A percentile compares a stretch with the other conserved stretches of the same genome.
These are phyloP conservation scores for Thraustochytrium striatum DNA, from an alignment of 352 stramenopile genomes.

Conservation along the genomic window DNA sequence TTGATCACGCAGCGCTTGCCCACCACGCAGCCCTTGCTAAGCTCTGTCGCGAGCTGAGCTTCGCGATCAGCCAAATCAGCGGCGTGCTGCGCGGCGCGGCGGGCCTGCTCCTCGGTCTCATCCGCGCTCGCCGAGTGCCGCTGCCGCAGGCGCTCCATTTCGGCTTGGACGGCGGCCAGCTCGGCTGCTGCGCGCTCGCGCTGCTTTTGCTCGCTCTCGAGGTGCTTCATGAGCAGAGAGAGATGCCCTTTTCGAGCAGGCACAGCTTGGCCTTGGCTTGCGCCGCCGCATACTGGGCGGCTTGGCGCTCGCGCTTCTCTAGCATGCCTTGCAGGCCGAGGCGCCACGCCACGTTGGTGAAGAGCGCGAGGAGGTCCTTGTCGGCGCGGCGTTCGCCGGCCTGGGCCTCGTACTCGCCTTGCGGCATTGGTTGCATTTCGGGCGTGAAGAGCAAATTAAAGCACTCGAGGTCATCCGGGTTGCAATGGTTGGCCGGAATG, in stretches of 20 bases:
- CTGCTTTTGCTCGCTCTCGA: constrained; percentile 43
- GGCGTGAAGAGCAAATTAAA: constrained; percentile 35
- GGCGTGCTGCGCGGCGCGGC: not conserved
- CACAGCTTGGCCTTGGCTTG: constrained; percentile 28
- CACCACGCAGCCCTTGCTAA: constrained; percentile 76
- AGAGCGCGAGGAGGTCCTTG: constrained; percentile 2
- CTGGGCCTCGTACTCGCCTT: too few species aligned
- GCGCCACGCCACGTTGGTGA: constrained; percentile 33
- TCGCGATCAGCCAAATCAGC: constrained; percentile 6
- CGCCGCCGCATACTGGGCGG: not conserved
- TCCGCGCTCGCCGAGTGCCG: constrained; percentile 9
- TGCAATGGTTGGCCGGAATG: constrained; percentile 18
- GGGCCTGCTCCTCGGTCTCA: constrained; percentile 27
- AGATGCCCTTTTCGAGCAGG: constrained; percentile 41
- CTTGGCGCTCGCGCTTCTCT: constrained; percentile 12
- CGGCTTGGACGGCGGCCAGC: constrained; percentile 9
- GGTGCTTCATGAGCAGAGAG: constrained; percentile 21
- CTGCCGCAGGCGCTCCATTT: constrained; percentile 13
- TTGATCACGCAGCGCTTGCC: constrained; percentile 46
- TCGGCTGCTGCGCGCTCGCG: constrained; percentile 22
- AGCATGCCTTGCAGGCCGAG: constrained; percentile 29
- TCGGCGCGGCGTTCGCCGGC: constrained; percentile 17
- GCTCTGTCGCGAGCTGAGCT: constrained; percentile 1
- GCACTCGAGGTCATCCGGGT: constrained; percentile 3
- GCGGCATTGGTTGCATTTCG: not conserved